phyloP scores from a whole-genome alignment of 139 green algal species.

The Coelastrella sp. region DNA sequence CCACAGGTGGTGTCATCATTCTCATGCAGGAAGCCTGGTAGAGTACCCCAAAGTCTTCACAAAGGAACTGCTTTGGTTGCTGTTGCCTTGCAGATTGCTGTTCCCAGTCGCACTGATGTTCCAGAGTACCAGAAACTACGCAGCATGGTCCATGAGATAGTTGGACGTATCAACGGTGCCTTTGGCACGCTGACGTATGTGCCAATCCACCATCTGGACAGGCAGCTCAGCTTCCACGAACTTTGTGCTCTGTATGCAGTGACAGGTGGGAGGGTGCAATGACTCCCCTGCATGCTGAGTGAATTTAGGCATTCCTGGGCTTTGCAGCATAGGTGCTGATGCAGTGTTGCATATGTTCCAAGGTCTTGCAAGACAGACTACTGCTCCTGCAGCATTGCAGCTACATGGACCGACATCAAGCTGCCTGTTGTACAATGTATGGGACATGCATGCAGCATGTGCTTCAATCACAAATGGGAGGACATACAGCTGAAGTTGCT shows the following conservation, averaged over 20 bases:
- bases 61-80: neutral
- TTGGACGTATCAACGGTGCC: constrained; percentile 98
- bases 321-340: no score
- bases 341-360: no score
- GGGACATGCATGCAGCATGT: no score
- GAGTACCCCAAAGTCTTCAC: no score
- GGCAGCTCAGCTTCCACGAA: constrained; percentile 93
- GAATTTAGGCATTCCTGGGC: no score
- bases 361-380: no score
- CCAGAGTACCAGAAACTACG: constrained; percentile 96
- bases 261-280: constrained; percentile 59
- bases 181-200: constrained; percentile 98
- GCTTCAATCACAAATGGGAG: no score
- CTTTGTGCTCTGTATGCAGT: constrained; percentile 96
- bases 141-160: constrained; percentile 98
- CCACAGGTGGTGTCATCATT: neutral
- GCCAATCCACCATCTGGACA: constrained; percentile 98
- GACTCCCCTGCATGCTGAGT: neutral
- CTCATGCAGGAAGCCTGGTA: no score
- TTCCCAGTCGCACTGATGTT: constrained; percentile 95
- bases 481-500: no score
- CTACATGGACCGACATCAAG: no score
- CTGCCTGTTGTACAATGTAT: no score
- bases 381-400: no score
- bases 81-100: constrained; percentile 89